A percentile compares a stretch with the other conserved stretches of the same genome.
Evolutionary conservation across 805 yeast genomes (phyloP).

Genomic region (Maudiozyma serrabonitensis): DNA sequence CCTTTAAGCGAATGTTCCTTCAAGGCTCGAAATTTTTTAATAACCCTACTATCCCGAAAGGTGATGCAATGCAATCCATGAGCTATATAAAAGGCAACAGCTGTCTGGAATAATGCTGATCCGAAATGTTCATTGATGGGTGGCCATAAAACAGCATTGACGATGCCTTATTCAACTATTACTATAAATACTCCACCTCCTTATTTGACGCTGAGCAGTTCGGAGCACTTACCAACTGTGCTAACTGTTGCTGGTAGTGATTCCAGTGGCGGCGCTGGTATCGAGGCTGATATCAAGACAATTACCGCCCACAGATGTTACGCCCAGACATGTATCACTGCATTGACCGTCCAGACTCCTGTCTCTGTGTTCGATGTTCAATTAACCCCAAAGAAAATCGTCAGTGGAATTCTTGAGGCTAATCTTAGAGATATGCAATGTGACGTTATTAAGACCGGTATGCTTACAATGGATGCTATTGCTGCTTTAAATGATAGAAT

Average conservation of each 20-base stretch:
- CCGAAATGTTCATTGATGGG: background rate
- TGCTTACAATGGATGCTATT: constrained; percentile 52
- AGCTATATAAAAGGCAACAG: too few relatives aligned
- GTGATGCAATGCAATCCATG: too few relatives aligned
- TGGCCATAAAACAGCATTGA: background rate
- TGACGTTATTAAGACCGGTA: constrained; percentile 70
- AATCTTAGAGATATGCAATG: constrained; percentile 52
- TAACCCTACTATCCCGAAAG: too few relatives aligned
- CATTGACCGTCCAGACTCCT: constrained; percentile 71
- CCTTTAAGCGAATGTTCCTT: background rate
- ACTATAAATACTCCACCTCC: constrained; percentile 26
- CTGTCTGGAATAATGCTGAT: background rate
- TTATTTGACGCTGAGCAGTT: constrained; percentile 16
- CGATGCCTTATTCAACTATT: constrained; percentile 11
- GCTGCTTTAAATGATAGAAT: constrained; percentile 35
- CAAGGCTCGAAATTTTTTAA: background rate
- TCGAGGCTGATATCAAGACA: constrained; percentile 81
- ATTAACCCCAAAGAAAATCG: constrained; percentile 34
- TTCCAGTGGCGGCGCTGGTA: constrained; percentile 85
- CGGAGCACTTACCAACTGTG: constrained; percentile 32
- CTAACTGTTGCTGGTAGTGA: constrained; percentile 66
- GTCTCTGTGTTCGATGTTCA: constrained; percentile 34
- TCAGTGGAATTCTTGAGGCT: constrained; percentile 41
- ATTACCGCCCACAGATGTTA: constrained; percentile 65
- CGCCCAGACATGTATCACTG: constrained; percentile 69